Evolutionary conservation across 208 protist species (phyloP).

Genomic region (Leishmania arabica): DNA sequence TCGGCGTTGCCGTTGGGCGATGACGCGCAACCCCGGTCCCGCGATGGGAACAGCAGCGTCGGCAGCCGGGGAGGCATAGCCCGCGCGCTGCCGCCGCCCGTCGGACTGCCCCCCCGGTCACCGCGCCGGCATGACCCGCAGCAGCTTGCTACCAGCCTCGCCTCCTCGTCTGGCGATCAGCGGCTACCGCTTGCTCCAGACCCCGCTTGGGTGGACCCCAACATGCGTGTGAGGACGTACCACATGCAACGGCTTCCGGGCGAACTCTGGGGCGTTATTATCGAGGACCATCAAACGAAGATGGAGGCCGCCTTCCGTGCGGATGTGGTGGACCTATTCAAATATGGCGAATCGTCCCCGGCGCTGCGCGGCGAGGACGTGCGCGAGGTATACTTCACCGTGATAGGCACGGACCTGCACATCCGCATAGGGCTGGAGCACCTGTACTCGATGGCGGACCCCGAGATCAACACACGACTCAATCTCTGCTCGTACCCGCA

Average conservation of each 20-base stretch:
- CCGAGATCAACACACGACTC: slow-evolving; percentile 47
- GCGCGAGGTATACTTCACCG: slow-evolving; percentile 25
- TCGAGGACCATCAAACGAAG: slow-evolving; percentile 5
- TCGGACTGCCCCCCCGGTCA: slow-evolving; percentile 27
- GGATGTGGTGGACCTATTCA: slow-evolving; percentile 49
- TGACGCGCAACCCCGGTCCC: not conserved
- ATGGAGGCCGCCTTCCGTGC: slow-evolving; percentile 29
- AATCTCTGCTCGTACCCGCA: slow-evolving; percentile 35
- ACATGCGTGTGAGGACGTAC: slow-evolving; percentile 16
- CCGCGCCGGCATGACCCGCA: slow-evolving; percentile 14
- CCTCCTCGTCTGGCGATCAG: not conserved
- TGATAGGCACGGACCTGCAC: slow-evolving; percentile 31
- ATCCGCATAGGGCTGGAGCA: slow-evolving; percentile 44
- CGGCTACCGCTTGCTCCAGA: slow-evolving; percentile 3
- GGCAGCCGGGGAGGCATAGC: not conserved
- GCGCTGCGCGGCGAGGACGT: slow-evolving; percentile 28
- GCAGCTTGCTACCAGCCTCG: not conserved
- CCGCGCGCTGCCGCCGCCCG: slow-evolving; percentile 4
- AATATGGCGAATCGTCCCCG: slow-evolving; percentile 29
- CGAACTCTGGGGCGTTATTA: slow-evolving; percentile 36
- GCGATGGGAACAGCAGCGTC: not conserved
- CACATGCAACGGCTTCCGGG: slow-evolving; percentile 45
- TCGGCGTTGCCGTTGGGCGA: not conserved
- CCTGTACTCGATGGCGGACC: slow-evolving; percentile 25
- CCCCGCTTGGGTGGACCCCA: slow-evolving; percentile 11